Base-by-base conservation (phyloP, 805 yeast genomes). In the Candida sonorensis region DNA sequence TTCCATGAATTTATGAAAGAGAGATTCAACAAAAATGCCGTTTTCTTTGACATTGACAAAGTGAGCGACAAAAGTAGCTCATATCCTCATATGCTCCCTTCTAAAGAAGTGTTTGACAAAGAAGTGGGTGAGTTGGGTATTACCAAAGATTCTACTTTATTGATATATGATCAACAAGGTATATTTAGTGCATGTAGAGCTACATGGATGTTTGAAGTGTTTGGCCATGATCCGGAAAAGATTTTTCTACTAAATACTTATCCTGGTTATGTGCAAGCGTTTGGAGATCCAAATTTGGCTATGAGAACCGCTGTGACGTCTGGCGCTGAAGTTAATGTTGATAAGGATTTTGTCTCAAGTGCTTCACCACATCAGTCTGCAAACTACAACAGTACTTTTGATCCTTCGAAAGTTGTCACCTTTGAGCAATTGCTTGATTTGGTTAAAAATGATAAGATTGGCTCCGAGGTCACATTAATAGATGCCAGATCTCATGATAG, bases 31-130 rank as follows among this genome's bases (percentile, higher is more conserved):
- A 77, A 78, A 11, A 62, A 71, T 7, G 69, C 96, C 0, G 75
- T 76, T 4, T 85, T 68, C 56, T 82, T 87, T 46, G 95, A 86
- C 48, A 72, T 90, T 31, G 95, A 85, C 44, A 72, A 61, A 15
- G 60, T 84, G 32, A 73, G 73, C 33, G 83, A 82, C 40, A 57
- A 56, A 2, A 36, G 58, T 0, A 77, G 85, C 10, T 62, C 69
- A 12, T 88, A 71, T 49, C 97, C 98, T 2, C 97, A 92, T 50
- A 92, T 88, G 97, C 64, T 88, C 10, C 97, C 97, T 2, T 56
- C 67, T 6, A 51, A 62, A 17, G 61, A 58, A 2, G 66, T 64
- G 4, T 90, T 86, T 56, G 72, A 73, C 31, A 29, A 47, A 5
- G 67, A 72, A 11, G 64, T 78, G 45, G 57, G 69, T 9, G 49